A percentile compares a stretch with the other conserved stretches of the same genome.
Evolutionary conservation across 176 grass and related monocot genomes (phyloP).

Genomic region (Typha latifolia): DNA sequence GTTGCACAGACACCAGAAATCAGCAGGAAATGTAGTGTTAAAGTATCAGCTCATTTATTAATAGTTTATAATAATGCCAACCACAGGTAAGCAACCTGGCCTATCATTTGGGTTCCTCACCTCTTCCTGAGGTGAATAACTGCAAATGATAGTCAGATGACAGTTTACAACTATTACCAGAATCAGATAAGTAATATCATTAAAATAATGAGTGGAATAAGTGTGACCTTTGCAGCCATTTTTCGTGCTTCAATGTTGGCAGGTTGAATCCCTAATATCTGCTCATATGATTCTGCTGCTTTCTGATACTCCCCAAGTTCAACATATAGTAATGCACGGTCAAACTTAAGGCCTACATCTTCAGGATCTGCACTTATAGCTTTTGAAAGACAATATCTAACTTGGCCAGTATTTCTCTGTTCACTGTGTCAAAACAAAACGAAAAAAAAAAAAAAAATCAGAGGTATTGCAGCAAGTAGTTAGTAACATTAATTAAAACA

Average conservation of each 20-base stretch:
- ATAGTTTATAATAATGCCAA: too few species aligned
- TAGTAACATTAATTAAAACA: not conserved
- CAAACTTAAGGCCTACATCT: slow-evolving; percentile 67
- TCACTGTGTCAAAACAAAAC: slow-evolving; percentile 23
- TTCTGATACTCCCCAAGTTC: slow-evolving; percentile 54
- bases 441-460: not conserved
- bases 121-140: too few species aligned
- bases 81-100: too few species aligned
- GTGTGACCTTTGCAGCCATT: slow-evolving; percentile 58
- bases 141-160: too few species aligned
- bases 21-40: too few species aligned
- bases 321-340: slow-evolving; percentile 48
- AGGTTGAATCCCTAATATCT: slow-evolving; percentile 46
- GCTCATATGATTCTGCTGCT: slow-evolving; percentile 75
- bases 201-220: not conserved
- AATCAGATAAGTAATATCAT: not conserved
- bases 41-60: too few species aligned
- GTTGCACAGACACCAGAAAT: too few species aligned
- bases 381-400: slow-evolving; percentile 65
- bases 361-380: slow-evolving; percentile 88
- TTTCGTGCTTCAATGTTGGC: slow-evolving; percentile 40
- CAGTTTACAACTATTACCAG: not conserved
- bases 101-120: too few species aligned
- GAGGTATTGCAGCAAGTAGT: not conserved
- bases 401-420: slow-evolving; percentile 46